Evolutionary conservation across 1,139 yeast genomes (phyloP).

Genomic region (Saccharomyces uvarum): DNA sequence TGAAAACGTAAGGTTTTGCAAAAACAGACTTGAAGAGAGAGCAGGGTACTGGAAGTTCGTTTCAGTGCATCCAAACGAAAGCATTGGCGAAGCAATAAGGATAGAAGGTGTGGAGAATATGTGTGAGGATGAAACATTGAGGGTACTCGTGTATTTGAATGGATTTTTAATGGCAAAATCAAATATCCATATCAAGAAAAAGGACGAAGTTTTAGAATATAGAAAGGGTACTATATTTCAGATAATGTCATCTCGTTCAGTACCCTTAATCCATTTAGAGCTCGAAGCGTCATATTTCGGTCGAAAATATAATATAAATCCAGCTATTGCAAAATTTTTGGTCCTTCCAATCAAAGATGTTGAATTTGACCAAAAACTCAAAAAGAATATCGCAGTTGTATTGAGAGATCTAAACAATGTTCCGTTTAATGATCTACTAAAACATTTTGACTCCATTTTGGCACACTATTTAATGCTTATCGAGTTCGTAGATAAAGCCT

Average conservation of each 20-base stretch:
- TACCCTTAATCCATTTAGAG: slow-evolving; percentile 41
- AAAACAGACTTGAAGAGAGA: slow-evolving; percentile 59
- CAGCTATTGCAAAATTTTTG: slow-evolving; percentile 49
- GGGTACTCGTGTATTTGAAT: slow-evolving; percentile 55
- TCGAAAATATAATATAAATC: slow-evolving; percentile 54
- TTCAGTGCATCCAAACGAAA: slow-evolving; percentile 69
- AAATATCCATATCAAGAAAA: slow-evolving; percentile 25
- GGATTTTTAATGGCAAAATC: slow-evolving; percentile 58
- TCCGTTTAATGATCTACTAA: slow-evolving; percentile 12
- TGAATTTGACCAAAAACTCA: slow-evolving; percentile 7
- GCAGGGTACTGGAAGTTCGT: slow-evolving; percentile 61
- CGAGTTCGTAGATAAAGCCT: slow-evolving; percentile 8
- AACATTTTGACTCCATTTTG: slow-evolving; percentile 19
- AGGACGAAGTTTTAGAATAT: slow-evolving; percentile 35
- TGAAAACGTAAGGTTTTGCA: slow-evolving; percentile 47
- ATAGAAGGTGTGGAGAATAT: slow-evolving; percentile 46
- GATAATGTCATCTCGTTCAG: slow-evolving; percentile 21
- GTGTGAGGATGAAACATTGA: slow-evolving; percentile 45
- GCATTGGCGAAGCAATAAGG: slow-evolving; percentile 61
- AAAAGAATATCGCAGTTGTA: slow-evolving; percentile 10
- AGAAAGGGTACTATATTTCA: slow-evolving; percentile 29
- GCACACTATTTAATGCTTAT: slow-evolving; percentile 17
- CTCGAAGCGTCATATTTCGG: slow-evolving; percentile 65
- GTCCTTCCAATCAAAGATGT: slow-evolving; percentile 35
- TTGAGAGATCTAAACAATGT: slow-evolving; percentile 14